These are phyloP conservation scores for Malassezia slooffiae DNA, from an alignment of 1,284 basidiomycete species.

Conservation along the genomic window DNA sequence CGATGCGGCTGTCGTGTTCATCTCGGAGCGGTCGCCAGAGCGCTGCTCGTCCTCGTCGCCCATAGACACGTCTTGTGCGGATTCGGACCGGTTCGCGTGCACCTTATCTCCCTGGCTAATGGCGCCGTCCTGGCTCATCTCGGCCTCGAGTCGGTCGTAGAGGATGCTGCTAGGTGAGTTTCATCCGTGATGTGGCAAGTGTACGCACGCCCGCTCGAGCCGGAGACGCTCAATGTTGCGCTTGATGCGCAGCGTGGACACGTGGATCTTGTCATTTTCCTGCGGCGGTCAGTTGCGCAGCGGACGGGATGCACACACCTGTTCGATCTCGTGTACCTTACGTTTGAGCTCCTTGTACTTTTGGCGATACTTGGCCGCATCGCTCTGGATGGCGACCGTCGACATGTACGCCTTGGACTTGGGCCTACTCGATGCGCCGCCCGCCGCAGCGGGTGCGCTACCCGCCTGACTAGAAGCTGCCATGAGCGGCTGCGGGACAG, in stretches of 20 bases:
- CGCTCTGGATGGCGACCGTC: constrained; percentile 48
- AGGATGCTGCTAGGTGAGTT: constrained; percentile 20
- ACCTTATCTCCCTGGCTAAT: too few relatives aligned
- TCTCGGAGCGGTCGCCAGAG: too few relatives aligned
- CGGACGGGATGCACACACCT: constrained; percentile 57
- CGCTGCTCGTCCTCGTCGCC: too few relatives aligned
- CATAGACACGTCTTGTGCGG: too few relatives aligned
- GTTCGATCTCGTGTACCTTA: constrained; percentile 77
- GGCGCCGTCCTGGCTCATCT: constrained; percentile 16
- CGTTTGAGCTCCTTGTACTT: constrained; percentile 82
- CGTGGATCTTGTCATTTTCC: constrained; percentile 77
- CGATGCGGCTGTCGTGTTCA: too few relatives aligned
- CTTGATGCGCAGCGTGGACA: constrained; percentile 68
- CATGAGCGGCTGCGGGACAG: too few relatives aligned
- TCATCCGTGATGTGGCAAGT: not conserved
- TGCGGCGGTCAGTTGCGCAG: constrained; percentile 37
- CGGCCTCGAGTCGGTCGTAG: constrained; percentile 33
- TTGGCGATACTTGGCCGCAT: constrained; percentile 74
- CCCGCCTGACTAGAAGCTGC: too few relatives aligned
- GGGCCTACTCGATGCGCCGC: constrained; percentile 16
- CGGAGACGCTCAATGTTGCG: constrained; percentile 76
- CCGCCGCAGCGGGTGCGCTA: not conserved
- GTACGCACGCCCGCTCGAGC: constrained; percentile 71
- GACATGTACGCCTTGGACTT: constrained; percentile 42
- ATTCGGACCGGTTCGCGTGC: too few relatives aligned